Evolutionary conservation across 2,329 filamentous ascomycete genomes (phyloP).

Genomic region (Calonectria hawksworthii): DNA sequence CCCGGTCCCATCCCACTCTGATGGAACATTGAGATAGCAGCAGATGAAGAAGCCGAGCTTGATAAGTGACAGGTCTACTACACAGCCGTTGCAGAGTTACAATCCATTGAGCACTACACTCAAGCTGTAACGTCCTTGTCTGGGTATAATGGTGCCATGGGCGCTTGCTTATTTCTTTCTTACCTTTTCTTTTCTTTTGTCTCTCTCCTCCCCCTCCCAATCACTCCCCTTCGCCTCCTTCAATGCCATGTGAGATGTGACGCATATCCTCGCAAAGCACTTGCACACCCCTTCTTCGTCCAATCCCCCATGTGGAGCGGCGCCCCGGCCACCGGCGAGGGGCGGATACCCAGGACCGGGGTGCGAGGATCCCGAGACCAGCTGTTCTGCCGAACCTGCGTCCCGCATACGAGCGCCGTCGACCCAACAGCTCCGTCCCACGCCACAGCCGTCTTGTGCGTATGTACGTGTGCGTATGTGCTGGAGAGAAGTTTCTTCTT

Average conservation of each 20-base stretch:
- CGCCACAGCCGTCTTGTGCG: conserved; percentile 16
- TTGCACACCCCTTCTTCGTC: neutral
- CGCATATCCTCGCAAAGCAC: conserved; percentile 14
- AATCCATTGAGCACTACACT: neutral
- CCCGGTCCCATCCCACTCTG: conserved; percentile 12
- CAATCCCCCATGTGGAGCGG: conserved; percentile 10
- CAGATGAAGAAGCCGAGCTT: neutral
- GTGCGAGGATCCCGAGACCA: conserved; percentile 22
- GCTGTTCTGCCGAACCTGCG: conserved; percentile 24
- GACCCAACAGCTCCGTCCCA: neutral
- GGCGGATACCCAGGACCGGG: conserved; percentile 34
- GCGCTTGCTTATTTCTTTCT: conserved; percentile 4
- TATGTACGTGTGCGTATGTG: neutral
- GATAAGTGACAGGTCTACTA: conserved; percentile 22
- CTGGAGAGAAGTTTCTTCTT: conserved; percentile 25
- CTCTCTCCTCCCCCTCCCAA: neutral
- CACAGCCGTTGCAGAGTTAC: neutral
- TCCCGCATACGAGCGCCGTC: conserved; percentile 7
- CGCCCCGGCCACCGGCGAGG: conserved; percentile 33
- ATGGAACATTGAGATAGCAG: neutral
- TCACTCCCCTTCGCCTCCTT: neutral
- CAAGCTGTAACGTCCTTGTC: conserved; percentile 26
- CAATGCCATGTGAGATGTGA: conserved; percentile 30
- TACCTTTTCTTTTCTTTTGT: conserved; percentile 2
- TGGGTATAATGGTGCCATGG: conserved; percentile 8